Base-by-base conservation (phyloP, 2,329 filamentous ascomycete species). In the Colletotrichum liaoningense region DNA sequence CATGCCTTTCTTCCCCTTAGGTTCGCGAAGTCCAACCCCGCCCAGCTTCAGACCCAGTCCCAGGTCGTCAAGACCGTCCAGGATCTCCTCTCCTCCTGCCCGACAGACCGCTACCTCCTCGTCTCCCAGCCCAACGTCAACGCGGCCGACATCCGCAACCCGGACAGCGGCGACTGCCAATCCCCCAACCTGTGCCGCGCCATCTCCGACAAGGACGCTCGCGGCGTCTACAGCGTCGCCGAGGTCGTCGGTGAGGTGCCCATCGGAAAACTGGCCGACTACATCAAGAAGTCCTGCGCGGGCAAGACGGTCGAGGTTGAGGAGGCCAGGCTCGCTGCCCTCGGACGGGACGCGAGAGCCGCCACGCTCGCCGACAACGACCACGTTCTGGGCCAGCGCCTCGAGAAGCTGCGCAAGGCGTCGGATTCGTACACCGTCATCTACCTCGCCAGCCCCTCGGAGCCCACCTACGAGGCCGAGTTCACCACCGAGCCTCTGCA, bases 81-180 rank as follows among this genome's bases (percentile, higher is more conserved):
- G 74, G 76, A 83, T n/a, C 80, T 91, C 63, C 88, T 97, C 30
- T 85, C 87, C 52, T 82, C 84, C 67, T 97, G 95, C 83, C 92
- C 93, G 2, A 95, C 93, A 24, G 88, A 91, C 63, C 89, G 89
- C 77, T 98, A 98, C 84, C 85, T 97, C 70, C 82, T 98, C 76
- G 89, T 97, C 74, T 90, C 91, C 35, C 95, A 98, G 80, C 92
- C 93, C 12, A 93, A 93, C 76, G 87, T 95, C 69, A 91, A 92
- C 77, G 89, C 91, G 55, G 86, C 87, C 75, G 94, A 97, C 81
- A 91, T 96, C 78, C 83, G 85, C 76, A 84, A 85, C 72, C 79
- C 77, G 80, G 83, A 82, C 80, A 58, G 63, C 38, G 26, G 49
- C 55, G 85, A 75, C 72, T 86, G 86, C 86, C 77, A 89, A 86